Evolutionary conservation across 2,329 filamentous ascomycete genomes (phyloP).

Genomic region (Albifimbria verrucaria): DNA sequence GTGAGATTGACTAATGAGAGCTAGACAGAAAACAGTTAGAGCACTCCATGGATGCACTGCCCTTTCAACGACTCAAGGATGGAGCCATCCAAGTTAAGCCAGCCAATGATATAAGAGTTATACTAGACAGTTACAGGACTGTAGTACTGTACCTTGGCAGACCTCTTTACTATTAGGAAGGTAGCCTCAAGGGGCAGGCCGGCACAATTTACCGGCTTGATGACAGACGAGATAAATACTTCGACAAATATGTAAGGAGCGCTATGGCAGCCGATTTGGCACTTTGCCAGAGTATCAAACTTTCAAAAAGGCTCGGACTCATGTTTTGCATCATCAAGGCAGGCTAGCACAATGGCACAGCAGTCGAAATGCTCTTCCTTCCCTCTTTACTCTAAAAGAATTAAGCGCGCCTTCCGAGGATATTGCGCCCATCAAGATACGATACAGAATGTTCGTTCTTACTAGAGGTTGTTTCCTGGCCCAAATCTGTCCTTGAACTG

Average conservation of each 20-base stretch:
- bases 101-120: too few species aligned
- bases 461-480: background rate
- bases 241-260: slow-evolving; percentile 1
- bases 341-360: background rate
- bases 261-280: slow-evolving; percentile 1
- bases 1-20: too few species aligned
- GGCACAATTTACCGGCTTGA: slow-evolving; percentile 32
- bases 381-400: too few species aligned
- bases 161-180: slow-evolving; percentile 37
- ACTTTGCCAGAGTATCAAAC: background rate
- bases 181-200: slow-evolving; percentile 29
- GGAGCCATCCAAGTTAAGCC: too few species aligned
- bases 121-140: too few species aligned
- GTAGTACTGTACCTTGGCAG: slow-evolving; percentile 36
- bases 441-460: too few species aligned
- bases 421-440: too few species aligned
- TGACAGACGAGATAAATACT: slow-evolving; percentile 22
- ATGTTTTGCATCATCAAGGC: background rate
- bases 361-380: too few species aligned
- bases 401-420: too few species aligned
- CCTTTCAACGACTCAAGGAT: too few species aligned
- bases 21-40: too few species aligned
- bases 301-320: background rate
- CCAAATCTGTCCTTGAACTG: background rate
- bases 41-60: too few species aligned